Evolutionary conservation across 768 basidiomycete species (phyloP), one percentile per base, ranked within the genome.

Genomic region (Cystofilobasidium bisporidii): DNA sequence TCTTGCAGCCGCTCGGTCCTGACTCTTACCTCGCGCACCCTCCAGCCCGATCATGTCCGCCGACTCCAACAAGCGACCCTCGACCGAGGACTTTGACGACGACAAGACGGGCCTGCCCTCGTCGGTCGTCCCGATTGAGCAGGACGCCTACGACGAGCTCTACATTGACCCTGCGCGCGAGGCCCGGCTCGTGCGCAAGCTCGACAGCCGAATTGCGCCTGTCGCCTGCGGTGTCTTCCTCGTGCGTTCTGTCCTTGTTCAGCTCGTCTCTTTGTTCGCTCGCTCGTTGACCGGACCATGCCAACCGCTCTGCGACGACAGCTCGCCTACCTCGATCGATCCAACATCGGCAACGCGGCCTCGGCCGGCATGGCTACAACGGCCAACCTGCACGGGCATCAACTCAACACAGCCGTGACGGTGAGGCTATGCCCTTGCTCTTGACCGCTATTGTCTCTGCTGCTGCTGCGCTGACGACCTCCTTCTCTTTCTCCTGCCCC

Each of bases 401-500:
- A 64, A 48, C 61, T 58, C 59, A 63, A 69, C 55, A 68, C 69
- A 17, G 55, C 61, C 0, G 63, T 76, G 9, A 70, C 72, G n/a
- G n/a, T n/a, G n/a, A n/a, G 36, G 36, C 36, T 36, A 36, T 36
- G 12, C 5, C 36, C 12, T 12, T 36, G 36, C 12, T 36, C 36
- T 36, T n/a, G n/a, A n/a, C n/a, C n/a, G n/a, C n/a, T 22, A 63
- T 75, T 24, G 76, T 76, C 71, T 75, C 75, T 67, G 73, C 73
- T 14, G 69, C n/a, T n/a, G n/a, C n/a, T n/a, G n/a, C n/a, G n/a
- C n/a, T n/a, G n/a, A n/a, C n/a, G n/a, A n/a, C n/a, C n/a, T n/a
- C n/a, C n/a, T n/a, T n/a, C n/a, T n/a, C n/a, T n/a, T n/a, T n/a
- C n/a, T n/a, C n/a, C n/a, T n/a, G n/a, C n/a, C n/a, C n/a, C n/a